phyloP scores from a whole-genome alignment of 176 grass and related monocot genomes.

The Thalia dealbata region DNA sequence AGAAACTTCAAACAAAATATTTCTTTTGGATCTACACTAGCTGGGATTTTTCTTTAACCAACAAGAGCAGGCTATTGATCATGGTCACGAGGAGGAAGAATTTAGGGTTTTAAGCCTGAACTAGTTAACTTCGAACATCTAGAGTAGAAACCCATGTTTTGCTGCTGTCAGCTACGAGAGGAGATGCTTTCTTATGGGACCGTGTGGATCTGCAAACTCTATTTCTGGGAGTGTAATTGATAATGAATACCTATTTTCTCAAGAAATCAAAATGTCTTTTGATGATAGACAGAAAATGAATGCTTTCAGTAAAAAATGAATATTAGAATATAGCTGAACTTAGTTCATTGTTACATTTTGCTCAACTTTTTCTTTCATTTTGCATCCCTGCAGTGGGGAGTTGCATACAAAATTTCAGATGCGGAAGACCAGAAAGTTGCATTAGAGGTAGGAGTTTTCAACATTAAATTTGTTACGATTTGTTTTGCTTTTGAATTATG shows the following conservation, averaged over 20 bases:
- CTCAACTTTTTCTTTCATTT: neutral
- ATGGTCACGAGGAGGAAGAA: no score
- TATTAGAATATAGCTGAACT: no score
- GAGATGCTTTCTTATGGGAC: neutral
- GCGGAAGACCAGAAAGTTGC: slow-evolving; percentile 67
- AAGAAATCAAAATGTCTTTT: neutral
- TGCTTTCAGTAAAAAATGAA: neutral
- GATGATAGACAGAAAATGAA: neutral
- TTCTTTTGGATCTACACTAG: no score
- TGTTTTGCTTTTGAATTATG: neutral
- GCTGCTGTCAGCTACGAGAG: neutral
- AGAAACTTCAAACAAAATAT: no score
- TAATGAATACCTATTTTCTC: neutral
- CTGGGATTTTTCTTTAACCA: no score
- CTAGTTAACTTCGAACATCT: neutral
- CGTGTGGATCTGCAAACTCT: neutral
- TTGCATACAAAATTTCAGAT: slow-evolving; percentile 65
- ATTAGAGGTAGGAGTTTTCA: slow-evolving; percentile 38
- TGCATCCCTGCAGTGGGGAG: slow-evolving; percentile 54
- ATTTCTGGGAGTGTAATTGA: neutral
- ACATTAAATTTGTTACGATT: neutral
- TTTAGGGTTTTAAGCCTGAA: neutral
- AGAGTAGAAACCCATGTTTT: neutral
- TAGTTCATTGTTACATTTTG: neutral
- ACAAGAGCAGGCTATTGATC: no score